Percentiles rank a stretch among this genome's conserved stretches.
phyloP scores from a whole-genome alignment of 306 rosid species.

The Quercus rubra region DNA sequence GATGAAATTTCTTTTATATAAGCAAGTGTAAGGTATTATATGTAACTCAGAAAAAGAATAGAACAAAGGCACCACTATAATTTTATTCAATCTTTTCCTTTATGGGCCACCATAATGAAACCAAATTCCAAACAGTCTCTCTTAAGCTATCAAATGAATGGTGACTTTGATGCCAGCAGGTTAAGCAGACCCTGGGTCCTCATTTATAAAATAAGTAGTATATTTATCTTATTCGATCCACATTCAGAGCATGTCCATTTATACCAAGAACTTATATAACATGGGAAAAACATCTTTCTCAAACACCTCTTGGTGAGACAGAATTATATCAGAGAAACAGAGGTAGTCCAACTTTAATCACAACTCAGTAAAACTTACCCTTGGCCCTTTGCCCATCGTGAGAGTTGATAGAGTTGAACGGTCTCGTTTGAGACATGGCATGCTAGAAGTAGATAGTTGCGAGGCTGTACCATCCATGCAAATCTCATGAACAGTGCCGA shows the following conservation, averaged over 20 bases:
- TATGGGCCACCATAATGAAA: neutral
- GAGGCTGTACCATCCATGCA: slow-evolving; percentile 76
- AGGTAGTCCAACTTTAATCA: neutral
- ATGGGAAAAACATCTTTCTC: neutral
- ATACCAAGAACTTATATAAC: neutral
- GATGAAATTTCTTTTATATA: too few species aligned
- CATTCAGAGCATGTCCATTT: neutral
- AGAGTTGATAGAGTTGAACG: slow-evolving; percentile 65
- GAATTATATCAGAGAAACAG: neutral
- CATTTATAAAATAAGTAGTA: neutral
- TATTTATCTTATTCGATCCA: neutral
- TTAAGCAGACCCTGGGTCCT: neutral
- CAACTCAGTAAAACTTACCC: slow-evolving; percentile 30
- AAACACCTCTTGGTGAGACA: neutral
- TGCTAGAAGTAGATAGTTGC: slow-evolving; percentile 57
- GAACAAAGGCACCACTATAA: neutral
- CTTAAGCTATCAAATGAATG: neutral
- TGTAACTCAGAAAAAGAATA: neutral
- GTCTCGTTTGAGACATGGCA: slow-evolving; percentile 74
- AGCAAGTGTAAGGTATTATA: neutral
- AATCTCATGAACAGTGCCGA: slow-evolving; percentile 68
- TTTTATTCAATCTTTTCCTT: neutral
- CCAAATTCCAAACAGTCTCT: neutral
- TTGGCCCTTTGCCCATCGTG: slow-evolving; percentile 65
- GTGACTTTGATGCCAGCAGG: neutral